Conservation (phyloP, 1,139 yeast genomes). For the Taphrina flavorubra region DNA sequence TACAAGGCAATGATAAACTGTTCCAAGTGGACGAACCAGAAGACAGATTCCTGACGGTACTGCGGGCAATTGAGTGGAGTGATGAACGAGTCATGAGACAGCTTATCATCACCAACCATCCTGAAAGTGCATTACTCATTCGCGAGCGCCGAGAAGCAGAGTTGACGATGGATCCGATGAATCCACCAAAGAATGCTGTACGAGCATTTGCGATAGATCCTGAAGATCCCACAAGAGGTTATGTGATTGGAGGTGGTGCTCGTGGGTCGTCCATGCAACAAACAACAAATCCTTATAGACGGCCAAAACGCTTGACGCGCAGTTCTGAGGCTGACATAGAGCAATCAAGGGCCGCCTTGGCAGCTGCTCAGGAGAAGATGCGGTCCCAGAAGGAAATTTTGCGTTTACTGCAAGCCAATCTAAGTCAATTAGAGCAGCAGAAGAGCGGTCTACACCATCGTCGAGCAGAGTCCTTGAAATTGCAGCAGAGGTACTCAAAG, state of each 20-base stretch:
- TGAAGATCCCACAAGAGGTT: slow-evolving; percentile 51
- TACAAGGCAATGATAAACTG: slow-evolving; percentile 54
- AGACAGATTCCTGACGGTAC: slow-evolving; percentile 56
- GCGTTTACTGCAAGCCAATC: slow-evolving; percentile 8
- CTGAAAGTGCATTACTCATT: slow-evolving; percentile 66
- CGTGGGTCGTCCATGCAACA: slow-evolving; percentile 62
- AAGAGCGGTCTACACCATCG: slow-evolving; percentile 14
- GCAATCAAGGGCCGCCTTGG: slow-evolving; percentile 13
- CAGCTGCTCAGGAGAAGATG: slow-evolving; percentile 18
- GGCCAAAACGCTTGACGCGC: slow-evolving; percentile 47
- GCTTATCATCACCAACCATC: slow-evolving; percentile 66
- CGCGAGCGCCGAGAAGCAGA: slow-evolving; percentile 62
- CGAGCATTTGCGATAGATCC: slow-evolving; percentile 59
- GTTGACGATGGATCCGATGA: slow-evolving; percentile 51
- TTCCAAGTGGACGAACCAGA: slow-evolving; percentile 52
- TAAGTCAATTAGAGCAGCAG: slow-evolving; percentile 9
- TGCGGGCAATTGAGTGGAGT: slow-evolving; percentile 60
- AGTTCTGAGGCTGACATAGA: slow-evolving; percentile 43
- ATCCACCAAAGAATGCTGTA: slow-evolving; percentile 55
- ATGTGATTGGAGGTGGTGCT: slow-evolving; percentile 50
- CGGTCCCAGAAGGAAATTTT: slow-evolving; percentile 11
- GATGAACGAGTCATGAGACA: slow-evolving; percentile 42
- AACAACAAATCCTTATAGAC: slow-evolving; percentile 59
- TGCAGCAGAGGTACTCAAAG: slow-evolving; percentile 18
- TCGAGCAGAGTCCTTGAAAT: slow-evolving; percentile 5